Percentiles rank a stretch among this genome's conserved stretches.
Conservation (phyloP, 2,329 filamentous ascomycete genomes). For the Epichloe hybrida region DNA sequence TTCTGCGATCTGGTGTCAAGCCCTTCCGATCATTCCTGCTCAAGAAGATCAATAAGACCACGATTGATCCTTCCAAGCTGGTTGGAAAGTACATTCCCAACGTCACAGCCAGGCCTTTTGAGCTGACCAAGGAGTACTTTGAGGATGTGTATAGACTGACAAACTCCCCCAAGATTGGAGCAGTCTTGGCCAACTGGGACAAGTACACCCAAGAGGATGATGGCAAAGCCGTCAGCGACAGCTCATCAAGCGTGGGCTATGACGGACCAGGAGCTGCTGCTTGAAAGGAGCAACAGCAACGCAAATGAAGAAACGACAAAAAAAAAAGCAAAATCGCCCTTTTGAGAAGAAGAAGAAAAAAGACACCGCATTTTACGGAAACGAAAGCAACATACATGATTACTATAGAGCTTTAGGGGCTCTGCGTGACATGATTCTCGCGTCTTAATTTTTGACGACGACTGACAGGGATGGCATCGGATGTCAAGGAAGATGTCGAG, state of each 20-base stretch:
- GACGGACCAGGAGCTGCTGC: constrained; percentile 30
- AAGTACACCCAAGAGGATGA: constrained; percentile 47
- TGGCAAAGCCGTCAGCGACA: constrained; percentile 23
- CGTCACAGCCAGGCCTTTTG: constrained; percentile 91
- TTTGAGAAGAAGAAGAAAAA: background rate
- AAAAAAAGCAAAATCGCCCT: background rate
- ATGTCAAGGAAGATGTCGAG: constrained; percentile 1
- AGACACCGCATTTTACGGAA: background rate
- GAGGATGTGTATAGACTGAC: constrained; percentile 96
- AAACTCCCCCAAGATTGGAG: constrained; percentile 66
- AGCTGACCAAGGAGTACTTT: constrained; percentile 96
- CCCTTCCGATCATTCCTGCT: constrained; percentile 96
- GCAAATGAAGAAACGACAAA: background rate
- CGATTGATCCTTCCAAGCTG: constrained; percentile 91
- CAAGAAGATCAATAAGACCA: constrained; percentile 99
- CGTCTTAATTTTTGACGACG: constrained; percentile 2
- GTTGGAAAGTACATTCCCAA: constrained; percentile 99
- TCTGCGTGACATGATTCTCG: background rate
- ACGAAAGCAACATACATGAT: background rate
- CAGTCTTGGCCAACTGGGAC: constrained; percentile 78
- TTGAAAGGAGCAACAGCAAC: constrained; percentile 13
- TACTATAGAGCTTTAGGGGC: constrained; percentile 3
- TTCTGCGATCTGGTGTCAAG: constrained; percentile 95
- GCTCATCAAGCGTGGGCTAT: constrained; percentile 26
- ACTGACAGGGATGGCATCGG: constrained; percentile 9